Evolutionary conservation across 257 asterid species (phyloP).

Genomic region (Fraxinus pennsylvanica): DNA sequence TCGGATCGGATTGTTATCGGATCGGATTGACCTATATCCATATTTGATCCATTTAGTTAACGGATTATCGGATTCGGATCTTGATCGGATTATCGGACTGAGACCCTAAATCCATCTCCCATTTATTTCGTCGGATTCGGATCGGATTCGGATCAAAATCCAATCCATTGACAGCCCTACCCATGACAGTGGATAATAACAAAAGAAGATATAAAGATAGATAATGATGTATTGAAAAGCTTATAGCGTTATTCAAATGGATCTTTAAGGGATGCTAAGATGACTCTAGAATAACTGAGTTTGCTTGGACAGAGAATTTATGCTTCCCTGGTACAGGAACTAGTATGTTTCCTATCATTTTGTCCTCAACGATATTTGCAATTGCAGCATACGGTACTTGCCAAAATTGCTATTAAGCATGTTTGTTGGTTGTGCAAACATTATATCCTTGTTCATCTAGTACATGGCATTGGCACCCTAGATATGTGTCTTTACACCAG

Average conservation of each 20-base stretch:
- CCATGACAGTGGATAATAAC: constrained; percentile 44
- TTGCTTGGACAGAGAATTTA: constrained; percentile 49
- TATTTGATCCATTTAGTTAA: too few species aligned
- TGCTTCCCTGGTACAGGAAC: constrained; percentile 47
- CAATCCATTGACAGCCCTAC: too few species aligned
- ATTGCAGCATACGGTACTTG: background rate
- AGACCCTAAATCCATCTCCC: too few species aligned
- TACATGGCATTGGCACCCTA: background rate
- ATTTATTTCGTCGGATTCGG: too few species aligned
- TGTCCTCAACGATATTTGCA: background rate
- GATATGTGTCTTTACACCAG: background rate
- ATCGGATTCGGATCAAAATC: too few species aligned
- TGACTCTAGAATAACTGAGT: constrained; percentile 57
- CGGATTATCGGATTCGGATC: too few species aligned
- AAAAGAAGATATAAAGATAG: constrained; percentile 45
- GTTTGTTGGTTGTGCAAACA: background rate
- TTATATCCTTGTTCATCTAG: background rate
- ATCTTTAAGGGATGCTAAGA: constrained; percentile 56
- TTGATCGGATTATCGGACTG: too few species aligned
- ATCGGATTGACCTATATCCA: too few species aligned
- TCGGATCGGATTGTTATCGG: too few species aligned
- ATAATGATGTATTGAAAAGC: constrained; percentile 46
- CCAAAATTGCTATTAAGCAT: background rate
- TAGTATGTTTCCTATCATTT: constrained; percentile 20
- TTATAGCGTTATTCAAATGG: constrained; percentile 43